These are phyloP conservation scores for Cerrena zonata DNA, from an alignment of 1,284 basidiomycete species.

Conservation along the genomic window DNA sequence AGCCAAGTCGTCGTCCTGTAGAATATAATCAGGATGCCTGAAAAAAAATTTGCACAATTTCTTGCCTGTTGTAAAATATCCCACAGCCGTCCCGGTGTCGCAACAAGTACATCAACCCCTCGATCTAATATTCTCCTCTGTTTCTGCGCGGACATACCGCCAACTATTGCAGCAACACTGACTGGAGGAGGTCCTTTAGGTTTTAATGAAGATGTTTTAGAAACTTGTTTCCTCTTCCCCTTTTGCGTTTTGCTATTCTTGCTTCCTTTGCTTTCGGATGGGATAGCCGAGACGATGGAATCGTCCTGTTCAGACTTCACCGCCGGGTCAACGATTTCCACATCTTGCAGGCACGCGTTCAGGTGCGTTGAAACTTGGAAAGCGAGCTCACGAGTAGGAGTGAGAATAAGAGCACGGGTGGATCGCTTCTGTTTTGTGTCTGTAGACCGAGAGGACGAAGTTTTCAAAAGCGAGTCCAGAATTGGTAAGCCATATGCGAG, in stretches of 20 bases:
- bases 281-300: background rate
- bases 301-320: slow-evolving; percentile 18
- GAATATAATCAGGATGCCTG: background rate
- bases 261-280: background rate
- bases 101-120: slow-evolving; percentile 86
- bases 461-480: slow-evolving; percentile 70
- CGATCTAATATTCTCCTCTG: slow-evolving; percentile 82
- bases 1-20: slow-evolving; percentile 69
- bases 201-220: slow-evolving; percentile 7
- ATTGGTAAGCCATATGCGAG: slow-evolving; percentile 93
- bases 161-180: slow-evolving; percentile 85
- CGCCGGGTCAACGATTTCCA: slow-evolving; percentile 23
- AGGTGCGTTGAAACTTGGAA: slow-evolving; percentile 90
- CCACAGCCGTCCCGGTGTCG: slow-evolving; percentile 96
- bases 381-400: slow-evolving; percentile 93
- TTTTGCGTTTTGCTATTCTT: slow-evolving; percentile 12
- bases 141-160: slow-evolving; percentile 93
- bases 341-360: slow-evolving; percentile 46
- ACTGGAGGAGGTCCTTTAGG: slow-evolving; percentile 56
- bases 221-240: slow-evolving; percentile 23
- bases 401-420: slow-evolving; percentile 76
- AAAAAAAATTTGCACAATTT: too few relatives aligned
- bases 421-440: slow-evolving; percentile 37
- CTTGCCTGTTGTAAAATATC: slow-evolving; percentile 82
- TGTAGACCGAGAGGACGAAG: slow-evolving; percentile 31